These are phyloP conservation scores for Nidularia pulvinata DNA, from an alignment of 768 basidiomycete species.

Conservation along the genomic window DNA sequence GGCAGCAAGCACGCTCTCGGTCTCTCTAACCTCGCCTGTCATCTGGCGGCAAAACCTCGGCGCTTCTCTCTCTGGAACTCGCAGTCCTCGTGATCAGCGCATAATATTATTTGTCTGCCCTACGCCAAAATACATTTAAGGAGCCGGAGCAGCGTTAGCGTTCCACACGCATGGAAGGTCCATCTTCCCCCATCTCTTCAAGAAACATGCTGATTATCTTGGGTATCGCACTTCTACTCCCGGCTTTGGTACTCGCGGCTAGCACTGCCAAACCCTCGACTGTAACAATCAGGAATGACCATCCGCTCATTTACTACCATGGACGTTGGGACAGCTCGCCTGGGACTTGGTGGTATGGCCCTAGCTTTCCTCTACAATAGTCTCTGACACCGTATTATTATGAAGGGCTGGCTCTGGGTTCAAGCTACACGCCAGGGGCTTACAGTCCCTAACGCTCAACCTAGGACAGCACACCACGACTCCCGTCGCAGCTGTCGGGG, in stretches of 20 bases:
- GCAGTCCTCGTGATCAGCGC: background rate
- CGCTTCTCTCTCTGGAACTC: background rate
- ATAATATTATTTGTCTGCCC: background rate
- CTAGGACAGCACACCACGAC: constrained; percentile 48
- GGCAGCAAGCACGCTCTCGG: background rate
- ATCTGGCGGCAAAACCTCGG: background rate
- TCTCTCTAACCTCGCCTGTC: background rate
- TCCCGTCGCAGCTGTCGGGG: constrained; percentile 42
- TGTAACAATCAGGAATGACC: constrained; percentile 23
- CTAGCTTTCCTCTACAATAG: background rate
- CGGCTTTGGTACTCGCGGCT: background rate
- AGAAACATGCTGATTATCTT: too few relatives aligned
- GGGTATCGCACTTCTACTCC: background rate
- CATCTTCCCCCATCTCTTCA: too few relatives aligned
- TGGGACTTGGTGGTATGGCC: constrained; percentile 55
- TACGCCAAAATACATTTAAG: too few relatives aligned
- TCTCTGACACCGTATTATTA: background rate
- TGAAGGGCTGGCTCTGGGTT: constrained; percentile 55
- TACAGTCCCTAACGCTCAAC: constrained; percentile 38
- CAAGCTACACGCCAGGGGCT: constrained; percentile 43
- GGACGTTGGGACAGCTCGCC: constrained; percentile 52
- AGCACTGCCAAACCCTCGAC: background rate
- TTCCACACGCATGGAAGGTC: too few relatives aligned
- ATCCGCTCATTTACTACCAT: constrained; percentile 46
- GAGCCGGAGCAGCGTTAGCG: too few relatives aligned